These are phyloP conservation scores for Hibiscus tridactylites DNA, from an alignment of 345 rosid genomes.

Conservation along the genomic window DNA sequence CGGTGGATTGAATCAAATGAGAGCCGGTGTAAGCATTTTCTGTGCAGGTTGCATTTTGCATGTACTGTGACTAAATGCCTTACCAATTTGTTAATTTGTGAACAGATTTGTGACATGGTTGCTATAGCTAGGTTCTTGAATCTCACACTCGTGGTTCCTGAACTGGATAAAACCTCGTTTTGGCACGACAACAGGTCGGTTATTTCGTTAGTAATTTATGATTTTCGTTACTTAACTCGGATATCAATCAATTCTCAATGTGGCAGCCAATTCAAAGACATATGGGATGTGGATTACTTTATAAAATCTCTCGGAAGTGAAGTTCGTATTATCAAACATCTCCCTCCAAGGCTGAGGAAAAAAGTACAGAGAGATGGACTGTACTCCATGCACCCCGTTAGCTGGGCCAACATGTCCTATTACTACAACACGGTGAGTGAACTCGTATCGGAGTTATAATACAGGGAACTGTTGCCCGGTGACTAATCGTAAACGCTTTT, in stretches of 20 bases:
- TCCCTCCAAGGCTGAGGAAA: constrained; percentile 66
- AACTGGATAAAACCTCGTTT: constrained; percentile 82
- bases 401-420: constrained; percentile 90
- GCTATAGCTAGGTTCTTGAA: constrained; percentile 70
- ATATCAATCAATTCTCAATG: background rate
- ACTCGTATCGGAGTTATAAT: background rate
- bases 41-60: background rate
- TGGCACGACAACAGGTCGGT: constrained; percentile 82
- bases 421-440: constrained; percentile 36
- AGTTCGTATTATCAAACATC: constrained; percentile 67
- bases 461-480: background rate
- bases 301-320: constrained; percentile 74
- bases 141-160: constrained; percentile 82
- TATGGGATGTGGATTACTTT: constrained; percentile 83
- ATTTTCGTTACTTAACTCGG: no score
- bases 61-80: background rate
- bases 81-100: background rate
- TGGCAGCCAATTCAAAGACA: constrained; percentile 75
- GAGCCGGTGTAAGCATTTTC: constrained; percentile 21
- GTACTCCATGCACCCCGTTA: constrained; percentile 63
- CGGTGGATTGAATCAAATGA: constrained; percentile 33
- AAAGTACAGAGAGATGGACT: constrained; percentile 46
- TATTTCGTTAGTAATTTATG: background rate
- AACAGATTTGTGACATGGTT: constrained; percentile 95
- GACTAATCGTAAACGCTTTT: background rate